These are phyloP conservation scores for Hordeum vulgare DNA, from an alignment of 176 grass and related monocot species.

Conservation along the genomic window MorexV3_pseudomolecules_assembly NC_058520.1:355403510-355404009, in stretches of 20 bases:
- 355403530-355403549: neutral
- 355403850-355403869: neutral
- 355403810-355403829: conserved; percentile 39
- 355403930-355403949: neutral
- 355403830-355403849: conserved; percentile 24
- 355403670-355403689: neutral
- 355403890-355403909: neutral
- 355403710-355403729: neutral
- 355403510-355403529: neutral
- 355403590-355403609: conserved; percentile 13
- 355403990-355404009: neutral
- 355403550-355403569: conserved; percentile 29
- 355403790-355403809: conserved; percentile 54
- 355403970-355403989: neutral
- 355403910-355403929: neutral
- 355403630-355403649: conserved; percentile 5
- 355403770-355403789: conserved; percentile 16
- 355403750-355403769: neutral
- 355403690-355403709: neutral
- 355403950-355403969: neutral
- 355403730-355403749: neutral
- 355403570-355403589: neutral
- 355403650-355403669: no score
- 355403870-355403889: neutral
- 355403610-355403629: neutral